These are phyloP conservation scores for Colletotrichum noveboracense DNA, from an alignment of 2,329 filamentous ascomycete species.

Conservation along the genomic window DNA sequence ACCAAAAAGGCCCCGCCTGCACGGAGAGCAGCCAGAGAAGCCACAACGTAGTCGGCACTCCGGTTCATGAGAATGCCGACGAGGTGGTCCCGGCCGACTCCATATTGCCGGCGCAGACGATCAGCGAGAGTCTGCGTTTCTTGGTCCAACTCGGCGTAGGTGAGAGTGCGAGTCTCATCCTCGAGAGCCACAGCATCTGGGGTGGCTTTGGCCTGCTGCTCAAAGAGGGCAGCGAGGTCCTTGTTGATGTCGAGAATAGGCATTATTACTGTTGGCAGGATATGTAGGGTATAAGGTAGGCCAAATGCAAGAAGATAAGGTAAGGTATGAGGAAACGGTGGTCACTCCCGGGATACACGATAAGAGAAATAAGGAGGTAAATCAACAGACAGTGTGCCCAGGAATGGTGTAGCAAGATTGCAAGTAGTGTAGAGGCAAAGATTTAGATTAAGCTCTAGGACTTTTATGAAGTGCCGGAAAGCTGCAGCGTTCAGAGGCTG, in stretches of 20 bases:
- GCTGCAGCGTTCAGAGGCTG: background rate
- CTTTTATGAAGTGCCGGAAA: background rate
- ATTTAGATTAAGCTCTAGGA: background rate
- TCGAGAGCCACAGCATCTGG: slow-evolving; percentile 75
- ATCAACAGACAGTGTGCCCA: background rate
- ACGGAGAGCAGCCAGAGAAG: slow-evolving; percentile 77
- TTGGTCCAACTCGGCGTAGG: slow-evolving; percentile 74
- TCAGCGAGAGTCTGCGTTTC: slow-evolving; percentile 69
- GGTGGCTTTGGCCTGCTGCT: slow-evolving; percentile 69
- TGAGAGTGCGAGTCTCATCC: slow-evolving; percentile 70
- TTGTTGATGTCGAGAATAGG: slow-evolving; percentile 72
- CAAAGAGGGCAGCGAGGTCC: slow-evolving; percentile 76
- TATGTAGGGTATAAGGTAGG: background rate
- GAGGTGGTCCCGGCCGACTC: slow-evolving; percentile 74
- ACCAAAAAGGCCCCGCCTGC: slow-evolving; percentile 83
- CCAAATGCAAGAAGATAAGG: background rate
- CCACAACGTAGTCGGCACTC: slow-evolving; percentile 80
- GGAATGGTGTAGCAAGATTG: background rate
- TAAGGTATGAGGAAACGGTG: background rate
- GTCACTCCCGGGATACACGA: background rate
- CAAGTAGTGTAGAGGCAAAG: background rate
- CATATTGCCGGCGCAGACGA: slow-evolving; percentile 68
- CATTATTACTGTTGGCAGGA: slow-evolving; percentile 48
- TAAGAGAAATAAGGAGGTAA: background rate
- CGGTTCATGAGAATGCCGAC: slow-evolving; percentile 79